Evolutionary conservation across 768 basidiomycete genomes (phyloP).

Genomic region (Boletus barrowsii): DNA sequence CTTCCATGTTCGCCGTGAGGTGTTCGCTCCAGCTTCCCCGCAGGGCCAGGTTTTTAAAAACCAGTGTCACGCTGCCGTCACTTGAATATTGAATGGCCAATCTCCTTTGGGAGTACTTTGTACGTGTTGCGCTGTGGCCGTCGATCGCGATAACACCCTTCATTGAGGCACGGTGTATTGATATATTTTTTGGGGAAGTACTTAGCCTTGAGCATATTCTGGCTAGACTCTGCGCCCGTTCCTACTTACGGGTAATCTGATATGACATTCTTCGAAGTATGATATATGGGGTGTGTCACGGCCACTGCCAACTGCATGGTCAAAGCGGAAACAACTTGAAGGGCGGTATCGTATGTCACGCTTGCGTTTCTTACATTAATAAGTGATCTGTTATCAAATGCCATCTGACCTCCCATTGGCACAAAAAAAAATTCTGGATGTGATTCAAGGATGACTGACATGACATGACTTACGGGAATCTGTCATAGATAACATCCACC

Average conservation of each 20-base stretch:
- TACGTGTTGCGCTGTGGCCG: conserved; percentile 21
- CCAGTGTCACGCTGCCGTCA: conserved; percentile 24
- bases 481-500: conserved; percentile 1
- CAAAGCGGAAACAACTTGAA: neutral
- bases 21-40: conserved; percentile 16
- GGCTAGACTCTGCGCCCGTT: conserved; percentile 11
- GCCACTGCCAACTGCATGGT: neutral
- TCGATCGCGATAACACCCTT: conserved; percentile 31
- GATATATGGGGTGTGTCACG: conserved; percentile 7
- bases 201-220: conserved; percentile 1
- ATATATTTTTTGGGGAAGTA: neutral
- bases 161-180: conserved; percentile 23
- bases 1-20: conserved; percentile 8
- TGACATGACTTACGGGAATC: conserved; percentile 2
- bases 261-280: conserved; percentile 12
- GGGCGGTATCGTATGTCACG: neutral
- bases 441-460: neutral
- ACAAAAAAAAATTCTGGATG: neutral
- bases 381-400: conserved; percentile 4
- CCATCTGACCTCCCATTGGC: conserved; percentile 6
- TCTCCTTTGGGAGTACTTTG: conserved; percentile 49
- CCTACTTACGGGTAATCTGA: conserved; percentile 3
- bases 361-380: neutral
- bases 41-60: conserved; percentile 7
- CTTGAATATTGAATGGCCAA: conserved; percentile 66